Evolutionary conservation across 192 early-diverging fungal genomes (phyloP).

Genomic region (Backusella psychrophila): DNA sequence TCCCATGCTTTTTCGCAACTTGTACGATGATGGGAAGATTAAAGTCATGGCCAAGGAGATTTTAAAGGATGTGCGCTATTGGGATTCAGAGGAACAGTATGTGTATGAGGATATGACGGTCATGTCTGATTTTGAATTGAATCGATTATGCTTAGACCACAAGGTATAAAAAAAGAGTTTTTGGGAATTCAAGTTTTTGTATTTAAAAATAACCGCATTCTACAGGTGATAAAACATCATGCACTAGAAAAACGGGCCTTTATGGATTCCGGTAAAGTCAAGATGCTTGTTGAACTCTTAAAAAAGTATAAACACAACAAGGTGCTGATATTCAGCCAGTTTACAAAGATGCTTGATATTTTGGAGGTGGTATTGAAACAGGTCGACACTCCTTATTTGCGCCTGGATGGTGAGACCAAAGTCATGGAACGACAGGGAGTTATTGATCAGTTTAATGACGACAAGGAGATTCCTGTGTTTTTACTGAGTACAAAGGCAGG

Average conservation of each 20-base stretch:
- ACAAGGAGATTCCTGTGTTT: slow-evolving; percentile 54
- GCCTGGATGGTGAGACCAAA: slow-evolving; percentile 71
- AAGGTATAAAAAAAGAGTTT: slow-evolving; percentile 34
- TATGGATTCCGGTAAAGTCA: slow-evolving; percentile 80
- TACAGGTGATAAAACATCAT: slow-evolving; percentile 39
- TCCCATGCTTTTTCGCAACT: slow-evolving; percentile 70
- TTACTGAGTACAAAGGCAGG: slow-evolving; percentile 78
- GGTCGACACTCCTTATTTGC: slow-evolving; percentile 47
- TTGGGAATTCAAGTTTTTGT: too few relatives aligned
- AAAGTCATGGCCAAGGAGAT: slow-evolving; percentile 67
- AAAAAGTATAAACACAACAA: slow-evolving; percentile 55
- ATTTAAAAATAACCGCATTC: too few relatives aligned
- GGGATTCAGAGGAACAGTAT: slow-evolving; percentile 70
- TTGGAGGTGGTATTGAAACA: slow-evolving; percentile 69
- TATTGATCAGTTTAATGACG: slow-evolving; percentile 79
- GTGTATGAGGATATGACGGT: slow-evolving; percentile 85
- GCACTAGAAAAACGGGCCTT: slow-evolving; percentile 51
- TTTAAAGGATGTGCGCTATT: slow-evolving; percentile 65
- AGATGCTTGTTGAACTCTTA: slow-evolving; percentile 55
- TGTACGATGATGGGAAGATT: slow-evolving; percentile 57
- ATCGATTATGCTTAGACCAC: slow-evolving; percentile 61
- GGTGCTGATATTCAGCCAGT: slow-evolving; percentile 84
- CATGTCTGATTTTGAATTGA: slow-evolving; percentile 86
- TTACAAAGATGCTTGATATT: slow-evolving; percentile 80
- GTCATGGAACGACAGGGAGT: slow-evolving; percentile 66